Conservation (phyloP, 352 stramenopile genomes). For the Albugo candida region DNA sequence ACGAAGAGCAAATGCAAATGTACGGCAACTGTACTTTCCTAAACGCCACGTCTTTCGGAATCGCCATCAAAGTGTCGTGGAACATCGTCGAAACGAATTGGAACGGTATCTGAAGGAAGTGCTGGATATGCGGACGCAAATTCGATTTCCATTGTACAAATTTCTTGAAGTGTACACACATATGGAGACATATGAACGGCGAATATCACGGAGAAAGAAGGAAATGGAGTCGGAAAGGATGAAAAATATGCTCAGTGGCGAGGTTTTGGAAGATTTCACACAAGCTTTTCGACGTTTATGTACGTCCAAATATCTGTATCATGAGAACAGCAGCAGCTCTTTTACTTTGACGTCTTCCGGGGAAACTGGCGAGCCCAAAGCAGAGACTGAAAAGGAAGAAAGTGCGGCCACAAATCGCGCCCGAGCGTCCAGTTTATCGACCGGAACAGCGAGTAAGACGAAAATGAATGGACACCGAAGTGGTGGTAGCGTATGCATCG, state of each 20-base stretch:
- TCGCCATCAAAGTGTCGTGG: conserved; percentile 67
- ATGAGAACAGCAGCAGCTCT: conserved; percentile 24
- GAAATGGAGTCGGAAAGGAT: conserved; percentile 72
- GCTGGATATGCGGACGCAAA: conserved; percentile 54
- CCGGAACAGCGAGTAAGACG: conserved; percentile 1
- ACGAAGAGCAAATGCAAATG: conserved; percentile 47
- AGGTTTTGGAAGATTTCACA: conserved; percentile 49
- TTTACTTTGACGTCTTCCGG: conserved; percentile 1
- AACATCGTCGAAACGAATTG: conserved; percentile 62
- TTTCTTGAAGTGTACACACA: conserved; percentile 77
- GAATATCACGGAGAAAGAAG: conserved; percentile 70
- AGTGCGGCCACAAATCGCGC: conserved; percentile 6
- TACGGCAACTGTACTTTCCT: conserved; percentile 70
- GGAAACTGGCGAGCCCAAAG: conserved; percentile 3
- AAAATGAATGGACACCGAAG: conserved; percentile 11
- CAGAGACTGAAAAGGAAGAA: not conserved
- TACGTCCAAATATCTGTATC: conserved; percentile 70
- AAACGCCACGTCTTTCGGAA: conserved; percentile 77
- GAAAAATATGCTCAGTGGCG: conserved; percentile 57
- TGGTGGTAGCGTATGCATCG: not conserved
- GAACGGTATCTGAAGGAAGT: conserved; percentile 81
- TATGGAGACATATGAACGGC: conserved; percentile 75
- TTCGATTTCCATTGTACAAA: conserved; percentile 73
- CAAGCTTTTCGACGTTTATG: conserved; percentile 59
- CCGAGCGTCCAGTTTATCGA: conserved; percentile 3